A percentile compares a stretch with the other conserved stretches of the same genome.
These are phyloP conservation scores for Leucaena leucocephala DNA, from an alignment of 306 rosid species.

Conservation along the genomic window DNA sequence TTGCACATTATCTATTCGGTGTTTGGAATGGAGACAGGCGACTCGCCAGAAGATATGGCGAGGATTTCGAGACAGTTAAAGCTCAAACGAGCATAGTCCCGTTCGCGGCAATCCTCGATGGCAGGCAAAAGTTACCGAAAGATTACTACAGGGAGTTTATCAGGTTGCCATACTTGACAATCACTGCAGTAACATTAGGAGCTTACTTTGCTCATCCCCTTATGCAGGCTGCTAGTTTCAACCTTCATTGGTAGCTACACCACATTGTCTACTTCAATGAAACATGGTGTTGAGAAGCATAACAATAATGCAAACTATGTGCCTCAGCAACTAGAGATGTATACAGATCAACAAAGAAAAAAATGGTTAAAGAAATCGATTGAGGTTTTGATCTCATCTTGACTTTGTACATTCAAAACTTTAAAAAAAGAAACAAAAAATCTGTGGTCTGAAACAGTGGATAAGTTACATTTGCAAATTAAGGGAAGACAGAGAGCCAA, in stretches of 20 bases:
- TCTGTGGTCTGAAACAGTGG: slow-evolving; percentile 5
- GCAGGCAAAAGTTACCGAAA: slow-evolving; percentile 81
- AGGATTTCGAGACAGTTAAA: slow-evolving; percentile 68
- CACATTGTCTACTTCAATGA: slow-evolving; percentile 6
- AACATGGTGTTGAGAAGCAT: not conserved
- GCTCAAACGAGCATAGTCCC: slow-evolving; percentile 77
- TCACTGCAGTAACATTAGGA: slow-evolving; percentile 82
- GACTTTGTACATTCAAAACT: not conserved
- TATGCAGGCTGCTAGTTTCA: slow-evolving; percentile 82
- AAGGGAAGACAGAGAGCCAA: not conserved
- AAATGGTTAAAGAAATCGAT: not conserved
- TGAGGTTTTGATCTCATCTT: slow-evolving; percentile 12
- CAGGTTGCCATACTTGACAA: slow-evolving; percentile 73
- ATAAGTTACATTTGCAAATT: not conserved
- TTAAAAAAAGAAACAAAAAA: not conserved
- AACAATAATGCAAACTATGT: not conserved
- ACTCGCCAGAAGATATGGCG: slow-evolving; percentile 62
- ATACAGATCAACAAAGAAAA: slow-evolving; percentile 31
- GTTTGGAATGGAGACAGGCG: slow-evolving; percentile 96
- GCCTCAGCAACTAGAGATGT: slow-evolving; percentile 2
- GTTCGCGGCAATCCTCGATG: slow-evolving; percentile 87
- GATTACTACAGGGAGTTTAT: slow-evolving; percentile 87
- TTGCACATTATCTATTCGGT: slow-evolving; percentile 90
- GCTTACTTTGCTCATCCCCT: slow-evolving; percentile 91
- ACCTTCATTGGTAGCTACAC: slow-evolving; percentile 77